These are phyloP conservation scores for Cudoniella acicularis DNA, from an alignment of 495 filamentous ascomycete species.

Conservation along the genomic window DNA sequence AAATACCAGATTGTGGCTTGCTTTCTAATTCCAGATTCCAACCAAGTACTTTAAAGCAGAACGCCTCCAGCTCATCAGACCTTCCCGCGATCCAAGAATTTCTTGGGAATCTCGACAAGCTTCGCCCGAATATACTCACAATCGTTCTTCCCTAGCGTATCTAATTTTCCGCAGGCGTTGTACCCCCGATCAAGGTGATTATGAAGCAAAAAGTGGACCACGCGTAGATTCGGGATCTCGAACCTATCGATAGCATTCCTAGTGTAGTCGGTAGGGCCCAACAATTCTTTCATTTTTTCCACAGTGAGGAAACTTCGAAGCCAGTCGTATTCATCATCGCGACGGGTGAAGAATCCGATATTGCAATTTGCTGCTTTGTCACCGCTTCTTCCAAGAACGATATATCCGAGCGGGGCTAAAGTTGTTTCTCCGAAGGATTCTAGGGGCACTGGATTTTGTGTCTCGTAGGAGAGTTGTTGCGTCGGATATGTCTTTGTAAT, in stretches of 20 bases:
- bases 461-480: background rate
- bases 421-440: conserved; percentile 21
- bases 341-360: conserved; percentile 48
- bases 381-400: conserved; percentile 41
- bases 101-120: background rate
- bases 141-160: conserved; percentile 53
- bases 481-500: conserved; percentile 17
- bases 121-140: conserved; percentile 37
- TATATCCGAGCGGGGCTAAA: conserved; percentile 24
- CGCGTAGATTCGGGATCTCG: conserved; percentile 35
- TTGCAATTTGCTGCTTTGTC: conserved; percentile 52
- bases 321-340: conserved; percentile 47
- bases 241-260: conserved; percentile 43
- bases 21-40: background rate
- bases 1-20: background rate
- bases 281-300: conserved; percentile 27
- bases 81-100: background rate
- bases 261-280: conserved; percentile 29
- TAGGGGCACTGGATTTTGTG: background rate
- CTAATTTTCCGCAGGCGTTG: conserved; percentile 40
- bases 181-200: conserved; percentile 52
- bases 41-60: background rate
- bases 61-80: background rate
- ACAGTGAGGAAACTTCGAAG: conserved; percentile 40
- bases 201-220: conserved; percentile 53